A percentile compares a stretch with the other conserved stretches of the same genome.
These are phyloP conservation scores for Trametes gibbosa DNA, from an alignment of 768 basidiomycete species.

Conservation along the genomic window DNA sequence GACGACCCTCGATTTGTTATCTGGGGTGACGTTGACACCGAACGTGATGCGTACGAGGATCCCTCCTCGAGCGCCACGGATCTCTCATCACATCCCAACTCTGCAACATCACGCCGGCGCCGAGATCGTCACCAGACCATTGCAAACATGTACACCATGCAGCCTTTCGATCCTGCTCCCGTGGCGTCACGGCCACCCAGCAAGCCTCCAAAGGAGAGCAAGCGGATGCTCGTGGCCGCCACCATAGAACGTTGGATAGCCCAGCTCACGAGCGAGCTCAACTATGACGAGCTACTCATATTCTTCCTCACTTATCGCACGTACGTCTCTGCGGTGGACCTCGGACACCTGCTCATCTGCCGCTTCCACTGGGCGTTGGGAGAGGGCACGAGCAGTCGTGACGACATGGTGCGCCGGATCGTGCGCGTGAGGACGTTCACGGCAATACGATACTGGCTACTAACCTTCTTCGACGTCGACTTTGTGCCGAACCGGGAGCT, in stretches of 20 bases:
- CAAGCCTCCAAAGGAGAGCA: slow-evolving; percentile 26
- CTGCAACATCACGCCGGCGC: slow-evolving; percentile 10
- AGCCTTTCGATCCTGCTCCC: background rate
- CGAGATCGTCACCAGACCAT: slow-evolving; percentile 32
- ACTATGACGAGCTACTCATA: slow-evolving; percentile 83
- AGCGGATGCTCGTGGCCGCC: slow-evolving; percentile 73
- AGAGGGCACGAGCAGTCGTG: slow-evolving; percentile 46
- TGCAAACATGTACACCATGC: slow-evolving; percentile 12
- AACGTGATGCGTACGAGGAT: slow-evolving; percentile 19
- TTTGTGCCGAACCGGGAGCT: slow-evolving; percentile 81
- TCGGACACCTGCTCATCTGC: slow-evolving; percentile 78
- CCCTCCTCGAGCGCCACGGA: slow-evolving; percentile 11
- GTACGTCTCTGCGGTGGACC: slow-evolving; percentile 75
- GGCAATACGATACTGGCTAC: slow-evolving; percentile 85
- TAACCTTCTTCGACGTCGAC: slow-evolving; percentile 88
- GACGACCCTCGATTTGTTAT: slow-evolving; percentile 91
- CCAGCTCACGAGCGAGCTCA: slow-evolving; percentile 81
- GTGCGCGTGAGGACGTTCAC: slow-evolving; percentile 89
- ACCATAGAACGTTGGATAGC: slow-evolving; percentile 94
- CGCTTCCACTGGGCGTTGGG: slow-evolving; percentile 89
- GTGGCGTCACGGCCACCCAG: background rate
- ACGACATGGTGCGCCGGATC: slow-evolving; percentile 70
- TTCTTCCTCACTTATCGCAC: slow-evolving; percentile 93
- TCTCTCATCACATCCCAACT: slow-evolving; percentile 21
- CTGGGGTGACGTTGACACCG: slow-evolving; percentile 64